Evolutionary conservation across 2,329 filamentous ascomycete genomes (phyloP), one percentile per base, ranked within the genome.

Genomic region (Penicillium sp.): DNA sequence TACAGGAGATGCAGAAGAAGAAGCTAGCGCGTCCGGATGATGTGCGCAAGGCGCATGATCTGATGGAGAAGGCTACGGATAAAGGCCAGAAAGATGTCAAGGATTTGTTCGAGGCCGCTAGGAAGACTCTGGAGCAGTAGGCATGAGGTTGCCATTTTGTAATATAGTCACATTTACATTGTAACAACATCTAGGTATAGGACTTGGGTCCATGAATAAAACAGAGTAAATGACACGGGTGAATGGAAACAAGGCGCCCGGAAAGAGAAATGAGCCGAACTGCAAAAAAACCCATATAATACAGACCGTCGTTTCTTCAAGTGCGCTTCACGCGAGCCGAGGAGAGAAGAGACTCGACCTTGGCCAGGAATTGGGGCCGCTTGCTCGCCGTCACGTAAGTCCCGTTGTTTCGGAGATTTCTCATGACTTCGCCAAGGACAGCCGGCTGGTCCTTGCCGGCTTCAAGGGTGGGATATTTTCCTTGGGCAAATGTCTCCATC

Each of bases 21-120:
- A 75, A 71, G 48, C 47, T 68, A 35, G 71, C 73, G 13, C 61
- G 72, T 41, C 70, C 70, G 27, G 75, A 77, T 59, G 72, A 75
- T 57, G 56, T 74, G 48, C 66, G 68, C 42, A 77, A 72, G 57
- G 72, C 73, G 23, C 67, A 73, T 49, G 71, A 73, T 52, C 66
- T 71, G 53, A 75, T 77, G 74, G 74, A 77, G 57, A 75, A 74
- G 53, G 51, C 72, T 39, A 67, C 70, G 18, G 71, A 73, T 41
- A 75, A 72, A 59, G 75, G 72, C 12, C 72, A 74, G 49, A 74
- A 71, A 54, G 73, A 74, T 46, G 68, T 72, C 41, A 76, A 73
- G 59, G 71, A 72, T 52, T 54, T 74, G 6, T 75, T 73, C 54
- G 73, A 75, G 39, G 62, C 56, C 7, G 71, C 69, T 24, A 72